Evolutionary conservation across 192 early-diverging fungal genomes (phyloP).

Genomic region (Piromyces finnis): DNA sequence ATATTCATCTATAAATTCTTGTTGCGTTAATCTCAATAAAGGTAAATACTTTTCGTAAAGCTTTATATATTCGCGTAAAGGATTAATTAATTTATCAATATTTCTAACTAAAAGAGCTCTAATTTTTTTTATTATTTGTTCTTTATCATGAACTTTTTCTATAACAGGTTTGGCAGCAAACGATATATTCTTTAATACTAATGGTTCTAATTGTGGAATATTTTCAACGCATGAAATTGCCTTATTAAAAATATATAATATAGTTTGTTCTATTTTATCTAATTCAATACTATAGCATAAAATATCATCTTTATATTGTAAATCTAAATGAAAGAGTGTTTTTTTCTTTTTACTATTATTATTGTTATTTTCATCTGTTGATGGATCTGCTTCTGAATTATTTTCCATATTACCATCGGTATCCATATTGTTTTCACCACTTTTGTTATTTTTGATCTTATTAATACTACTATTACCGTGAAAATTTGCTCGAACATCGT

Average conservation of each 20-base stretch:
- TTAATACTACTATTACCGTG: background rate
- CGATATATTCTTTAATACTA: slow-evolving; percentile 39
- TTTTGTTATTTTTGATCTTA: slow-evolving; percentile 2
- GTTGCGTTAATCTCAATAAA: background rate
- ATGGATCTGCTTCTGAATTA: background rate
- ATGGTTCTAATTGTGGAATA: slow-evolving; percentile 34
- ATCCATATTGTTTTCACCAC: background rate
- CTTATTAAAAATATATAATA: slow-evolving; percentile 32
- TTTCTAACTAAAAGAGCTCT: slow-evolving; percentile 9
- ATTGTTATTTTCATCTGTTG: slow-evolving; percentile 1
- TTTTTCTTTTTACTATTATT: slow-evolving; percentile 9
- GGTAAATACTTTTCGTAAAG: slow-evolving; percentile 28
- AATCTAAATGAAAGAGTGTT: slow-evolving; percentile 32
- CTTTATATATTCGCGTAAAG: slow-evolving; percentile 20
- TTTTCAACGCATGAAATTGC: slow-evolving; percentile 21
- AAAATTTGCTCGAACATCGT: background rate
- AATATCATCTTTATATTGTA: slow-evolving; percentile 25
- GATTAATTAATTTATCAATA: slow-evolving; percentile 12
- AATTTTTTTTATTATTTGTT: slow-evolving; percentile 12
- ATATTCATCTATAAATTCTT: slow-evolving; percentile 16
- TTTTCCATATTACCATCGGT: background rate
- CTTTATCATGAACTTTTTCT: slow-evolving; percentile 21
- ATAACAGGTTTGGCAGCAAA: slow-evolving; percentile 34
- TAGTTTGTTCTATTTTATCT: slow-evolving; percentile 13
- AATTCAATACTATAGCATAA: slow-evolving; percentile 30